These are phyloP conservation scores for Lipomyces sp. DNA, from an alignment of 805 yeast genomes.

Conservation along the genomic window DNA sequence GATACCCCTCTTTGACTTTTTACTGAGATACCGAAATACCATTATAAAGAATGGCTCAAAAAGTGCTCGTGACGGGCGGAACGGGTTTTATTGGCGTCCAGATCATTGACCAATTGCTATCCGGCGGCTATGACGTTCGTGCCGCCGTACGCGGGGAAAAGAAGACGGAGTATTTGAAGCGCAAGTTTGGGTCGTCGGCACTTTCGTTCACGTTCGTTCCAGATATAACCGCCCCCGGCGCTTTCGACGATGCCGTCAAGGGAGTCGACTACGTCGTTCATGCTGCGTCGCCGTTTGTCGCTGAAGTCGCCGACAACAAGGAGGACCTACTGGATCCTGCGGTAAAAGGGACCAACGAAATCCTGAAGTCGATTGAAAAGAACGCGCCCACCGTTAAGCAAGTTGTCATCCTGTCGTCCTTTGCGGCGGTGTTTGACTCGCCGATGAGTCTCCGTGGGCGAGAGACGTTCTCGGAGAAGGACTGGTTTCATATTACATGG, in stretches of 20 bases:
- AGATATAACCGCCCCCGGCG: conserved; percentile 9
- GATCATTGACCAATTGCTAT: conserved; percentile 41
- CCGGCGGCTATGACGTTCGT: conserved; percentile 43
- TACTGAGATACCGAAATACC: no score
- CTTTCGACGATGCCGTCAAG: conserved; percentile 9
- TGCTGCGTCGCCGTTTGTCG: conserved; percentile 16
- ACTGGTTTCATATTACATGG: not conserved
- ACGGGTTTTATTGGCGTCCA: conserved; percentile 52
- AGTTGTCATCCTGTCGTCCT: conserved; percentile 50
- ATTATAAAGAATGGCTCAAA: conserved; percentile 8
- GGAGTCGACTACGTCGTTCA: conserved; percentile 4
- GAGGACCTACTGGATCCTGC: conserved; percentile 48
- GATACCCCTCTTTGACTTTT: no score
- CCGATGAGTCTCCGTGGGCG: not conserved
- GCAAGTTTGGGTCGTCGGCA: conserved; percentile 22
- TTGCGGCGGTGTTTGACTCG: conserved; percentile 37
- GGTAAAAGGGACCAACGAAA: conserved; percentile 46
- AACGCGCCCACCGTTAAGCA: conserved; percentile 42
- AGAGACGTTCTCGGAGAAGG: not conserved
- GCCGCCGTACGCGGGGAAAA: conserved; percentile 46
- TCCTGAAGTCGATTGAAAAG: conserved; percentile 41
- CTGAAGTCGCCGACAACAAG: conserved; percentile 34
- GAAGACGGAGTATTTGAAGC: conserved; percentile 40
- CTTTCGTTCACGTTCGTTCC: conserved; percentile 5
- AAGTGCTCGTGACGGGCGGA: conserved; percentile 49